Percentiles rank a stretch among this genome's conserved stretches.
Evolutionary conservation across 768 basidiomycete species (phyloP).

Genomic region (Boletus rubropictus): DNA sequence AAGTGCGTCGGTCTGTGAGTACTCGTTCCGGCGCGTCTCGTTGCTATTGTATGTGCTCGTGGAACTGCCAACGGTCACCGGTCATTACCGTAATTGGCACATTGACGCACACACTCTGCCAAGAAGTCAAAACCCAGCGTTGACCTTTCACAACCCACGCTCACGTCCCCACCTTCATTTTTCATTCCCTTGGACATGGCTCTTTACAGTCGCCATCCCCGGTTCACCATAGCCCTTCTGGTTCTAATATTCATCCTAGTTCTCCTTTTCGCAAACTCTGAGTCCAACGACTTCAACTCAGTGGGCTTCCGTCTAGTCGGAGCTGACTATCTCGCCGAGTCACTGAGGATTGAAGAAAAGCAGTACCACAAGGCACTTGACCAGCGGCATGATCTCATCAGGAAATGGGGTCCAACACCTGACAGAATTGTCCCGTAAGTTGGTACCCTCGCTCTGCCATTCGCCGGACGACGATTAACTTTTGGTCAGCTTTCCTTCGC

Average conservation of each 20-base stretch:
- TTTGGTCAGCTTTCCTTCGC: constrained; percentile 25
- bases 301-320: neutral
- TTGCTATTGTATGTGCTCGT: too few species aligned
- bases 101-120: neutral
- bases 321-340: constrained; percentile 5
- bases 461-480: neutral
- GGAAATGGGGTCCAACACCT: constrained; percentile 50
- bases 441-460: neutral
- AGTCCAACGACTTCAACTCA: constrained; percentile 4
- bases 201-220: constrained; percentile 27
- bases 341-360: constrained; percentile 18
- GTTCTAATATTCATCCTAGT: constrained; percentile 24
- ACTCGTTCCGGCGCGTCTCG: too few species aligned
- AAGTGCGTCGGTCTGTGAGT: too few species aligned
- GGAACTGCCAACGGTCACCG: too few species aligned
- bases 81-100: constrained; percentile 2
- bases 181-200: constrained; percentile 13
- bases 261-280: constrained; percentile 25
- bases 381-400: constrained; percentile 42
- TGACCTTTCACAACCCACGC: neutral
- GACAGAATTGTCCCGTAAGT: constrained; percentile 37
- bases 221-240: constrained; percentile 27
- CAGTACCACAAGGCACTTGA: constrained; percentile 39
- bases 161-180: constrained; percentile 15
- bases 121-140: neutral